phyloP scores from a whole-genome alignment of 805 yeast genomes.

The Pichia cephalocereana region DNA sequence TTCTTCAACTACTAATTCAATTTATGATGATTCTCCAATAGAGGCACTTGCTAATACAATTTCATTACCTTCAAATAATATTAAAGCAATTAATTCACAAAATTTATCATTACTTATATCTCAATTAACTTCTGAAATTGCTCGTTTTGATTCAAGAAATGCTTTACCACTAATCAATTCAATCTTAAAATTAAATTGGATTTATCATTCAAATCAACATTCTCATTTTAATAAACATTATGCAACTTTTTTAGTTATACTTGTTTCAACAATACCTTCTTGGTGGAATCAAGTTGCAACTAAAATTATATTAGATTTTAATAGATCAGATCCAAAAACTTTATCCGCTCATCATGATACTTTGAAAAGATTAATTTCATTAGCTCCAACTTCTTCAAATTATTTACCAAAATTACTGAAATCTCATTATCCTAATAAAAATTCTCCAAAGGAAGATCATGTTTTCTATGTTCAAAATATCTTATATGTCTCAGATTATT shows the following conservation, averaged over 20 bases:
- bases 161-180: slow-evolving; percentile 49
- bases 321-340: slow-evolving; percentile 10
- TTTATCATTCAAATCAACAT: slow-evolving; percentile 25
- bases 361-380: slow-evolving; percentile 51
- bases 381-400: slow-evolving; percentile 75
- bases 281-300: slow-evolving; percentile 82
- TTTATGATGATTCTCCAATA: slow-evolving; percentile 31
- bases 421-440: slow-evolving; percentile 71
- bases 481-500: slow-evolving; percentile 51
- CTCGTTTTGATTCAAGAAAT: slow-evolving; percentile 52
- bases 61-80: slow-evolving; percentile 38
- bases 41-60: slow-evolving; percentile 55
- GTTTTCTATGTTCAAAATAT: slow-evolving; percentile 61
- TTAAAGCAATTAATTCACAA: slow-evolving; percentile 43
- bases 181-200: slow-evolving; percentile 60
- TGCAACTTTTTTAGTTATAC: slow-evolving; percentile 62
- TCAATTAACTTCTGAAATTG: slow-evolving; percentile 52
- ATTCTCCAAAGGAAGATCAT: slow-evolving; percentile 43
- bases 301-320: slow-evolving; percentile 57
- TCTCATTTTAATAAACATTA: slow-evolving; percentile 41
- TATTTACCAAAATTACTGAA: slow-evolving; percentile 50
- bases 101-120: slow-evolving; percentile 50
- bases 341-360: slow-evolving; percentile 51
- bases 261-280: slow-evolving; percentile 79
- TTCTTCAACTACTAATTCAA: no score